A percentile compares a stretch with the other conserved stretches of the same genome.
Conservation (phyloP, 805 yeast species). For the Millerozyma miso region DNA sequence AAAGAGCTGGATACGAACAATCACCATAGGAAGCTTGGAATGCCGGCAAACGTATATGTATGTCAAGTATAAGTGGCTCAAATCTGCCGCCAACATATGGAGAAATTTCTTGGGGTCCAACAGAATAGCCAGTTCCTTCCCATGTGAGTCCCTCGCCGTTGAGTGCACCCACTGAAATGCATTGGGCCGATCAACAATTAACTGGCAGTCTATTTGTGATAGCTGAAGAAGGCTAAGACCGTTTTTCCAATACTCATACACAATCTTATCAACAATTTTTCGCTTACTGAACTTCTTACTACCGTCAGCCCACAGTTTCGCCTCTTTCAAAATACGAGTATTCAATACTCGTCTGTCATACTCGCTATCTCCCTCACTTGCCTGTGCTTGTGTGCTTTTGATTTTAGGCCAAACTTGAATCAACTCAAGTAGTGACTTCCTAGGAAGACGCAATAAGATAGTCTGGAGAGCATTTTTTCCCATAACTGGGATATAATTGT, state of each 20-base stretch:
- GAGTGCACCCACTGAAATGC: constrained; percentile 46
- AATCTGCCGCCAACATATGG: constrained; percentile 40
- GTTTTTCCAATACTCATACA: constrained; percentile 47
- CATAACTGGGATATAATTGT: constrained; percentile 34
- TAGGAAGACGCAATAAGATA: constrained; percentile 27
- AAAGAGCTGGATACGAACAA: constrained; percentile 66
- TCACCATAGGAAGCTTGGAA: constrained; percentile 55
- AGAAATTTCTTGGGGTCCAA: constrained; percentile 52
- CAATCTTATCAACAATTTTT: constrained; percentile 39
- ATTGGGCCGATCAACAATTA: constrained; percentile 55
- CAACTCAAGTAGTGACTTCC: constrained; percentile 28
- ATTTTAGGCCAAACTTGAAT: constrained; percentile 32
- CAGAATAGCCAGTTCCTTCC: constrained; percentile 27
- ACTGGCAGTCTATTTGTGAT: constrained; percentile 67
- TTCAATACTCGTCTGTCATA: constrained; percentile 6
- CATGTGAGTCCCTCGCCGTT: constrained; percentile 35
- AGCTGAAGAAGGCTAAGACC: constrained; percentile 63
- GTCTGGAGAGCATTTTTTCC: constrained; percentile 14
- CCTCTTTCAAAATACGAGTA: constrained; percentile 22
- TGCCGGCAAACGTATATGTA: constrained; percentile 66
- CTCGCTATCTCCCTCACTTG: constrained; percentile 1
- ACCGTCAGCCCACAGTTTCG: constrained; percentile 12
- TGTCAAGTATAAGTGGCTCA: constrained; percentile 52
- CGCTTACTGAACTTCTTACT: constrained; percentile 20
- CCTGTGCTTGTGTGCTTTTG: constrained; percentile 24